These are phyloP conservation scores for Stachybotrys echinatus DNA, from an alignment of 2,329 filamentous ascomycete species.

Conservation along the genomic window DNA sequence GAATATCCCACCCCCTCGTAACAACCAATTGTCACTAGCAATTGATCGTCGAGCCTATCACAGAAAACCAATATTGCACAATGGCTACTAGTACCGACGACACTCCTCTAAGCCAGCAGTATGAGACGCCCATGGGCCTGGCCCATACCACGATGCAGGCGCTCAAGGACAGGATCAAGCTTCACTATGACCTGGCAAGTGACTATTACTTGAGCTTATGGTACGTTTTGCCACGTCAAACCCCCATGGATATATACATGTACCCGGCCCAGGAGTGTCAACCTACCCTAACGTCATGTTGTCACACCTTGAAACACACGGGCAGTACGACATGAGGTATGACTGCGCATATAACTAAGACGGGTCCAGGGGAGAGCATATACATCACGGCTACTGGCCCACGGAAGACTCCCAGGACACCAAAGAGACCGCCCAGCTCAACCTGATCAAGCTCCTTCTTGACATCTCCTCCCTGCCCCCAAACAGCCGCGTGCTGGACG, in stretches of 20 bases:
- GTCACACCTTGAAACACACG: too few relatives aligned
- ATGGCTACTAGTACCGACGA: slow-evolving; percentile 11
- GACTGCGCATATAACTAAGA: background rate
- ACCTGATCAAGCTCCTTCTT: slow-evolving; percentile 51
- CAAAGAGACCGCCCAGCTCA: slow-evolving; percentile 53
- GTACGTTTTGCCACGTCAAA: slow-evolving; percentile 25
- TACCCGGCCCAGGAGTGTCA: too few relatives aligned
- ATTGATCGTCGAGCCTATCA: background rate
- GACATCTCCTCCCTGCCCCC: slow-evolving; percentile 22
- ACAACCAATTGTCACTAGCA: background rate
- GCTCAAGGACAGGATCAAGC: slow-evolving; percentile 53
- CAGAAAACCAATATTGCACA: background rate
- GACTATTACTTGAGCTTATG: slow-evolving; percentile 59
- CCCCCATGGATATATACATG: background rate
- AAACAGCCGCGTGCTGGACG: slow-evolving; percentile 41
- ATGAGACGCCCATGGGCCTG: slow-evolving; percentile 39
- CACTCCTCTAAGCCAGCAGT: slow-evolving; percentile 36
- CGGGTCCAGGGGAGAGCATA: slow-evolving; percentile 51
- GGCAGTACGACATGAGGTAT: background rate
- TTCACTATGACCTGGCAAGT: slow-evolving; percentile 56
- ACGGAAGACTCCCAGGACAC: slow-evolving; percentile 34
- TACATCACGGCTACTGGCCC: slow-evolving; percentile 58
- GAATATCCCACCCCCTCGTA: background rate
- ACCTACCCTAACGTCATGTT: background rate
- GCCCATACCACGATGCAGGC: slow-evolving; percentile 41